These are phyloP conservation scores for Apiospora arundinis DNA, from an alignment of 2,329 filamentous ascomycete genomes.

Conservation along the genomic window DNA sequence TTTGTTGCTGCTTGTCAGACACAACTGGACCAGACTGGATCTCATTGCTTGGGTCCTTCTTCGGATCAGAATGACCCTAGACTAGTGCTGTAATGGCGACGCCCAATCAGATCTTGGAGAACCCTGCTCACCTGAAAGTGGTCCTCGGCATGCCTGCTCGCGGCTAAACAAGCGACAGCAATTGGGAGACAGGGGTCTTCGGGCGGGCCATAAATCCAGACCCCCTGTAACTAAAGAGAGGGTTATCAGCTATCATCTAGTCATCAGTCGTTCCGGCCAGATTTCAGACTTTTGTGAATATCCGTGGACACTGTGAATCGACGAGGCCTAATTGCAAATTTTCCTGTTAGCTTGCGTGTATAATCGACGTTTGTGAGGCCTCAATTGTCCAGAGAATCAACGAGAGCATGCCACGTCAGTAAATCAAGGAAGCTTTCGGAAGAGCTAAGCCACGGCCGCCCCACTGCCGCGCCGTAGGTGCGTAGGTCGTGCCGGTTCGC, in stretches of 20 bases:
- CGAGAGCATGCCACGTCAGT: constrained; percentile 20
- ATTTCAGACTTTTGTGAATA: neutral
- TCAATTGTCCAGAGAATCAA: neutral
- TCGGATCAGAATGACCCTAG: neutral
- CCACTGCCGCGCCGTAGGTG: constrained; percentile 14
- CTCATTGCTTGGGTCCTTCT: constrained; percentile 38
- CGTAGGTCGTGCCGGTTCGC: constrained; percentile 9
- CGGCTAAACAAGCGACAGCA: constrained; percentile 34
- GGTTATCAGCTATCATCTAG: neutral
- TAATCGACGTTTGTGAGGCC: constrained; percentile 13
- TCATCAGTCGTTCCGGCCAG: neutral
- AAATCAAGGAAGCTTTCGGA: neutral
- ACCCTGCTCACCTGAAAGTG: constrained; percentile 39
- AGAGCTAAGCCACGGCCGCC: constrained; percentile 19
- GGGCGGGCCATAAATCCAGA: constrained; percentile 1
- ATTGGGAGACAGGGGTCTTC: constrained; percentile 36
- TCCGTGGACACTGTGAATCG: constrained; percentile 7
- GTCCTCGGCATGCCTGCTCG: constrained; percentile 30
- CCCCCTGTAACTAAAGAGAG: constrained; percentile 1
- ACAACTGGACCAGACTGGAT: constrained; percentile 14
- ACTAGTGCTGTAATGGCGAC: constrained; percentile 28
- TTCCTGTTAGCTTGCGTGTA: neutral
- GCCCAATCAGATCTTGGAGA: constrained; percentile 38
- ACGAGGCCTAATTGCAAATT: neutral
- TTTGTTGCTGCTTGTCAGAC: constrained; percentile 1